These are phyloP conservation scores for Pichia sp. DNA, from an alignment of 1,139 yeast genomes.

Conservation along the genomic window DNA sequence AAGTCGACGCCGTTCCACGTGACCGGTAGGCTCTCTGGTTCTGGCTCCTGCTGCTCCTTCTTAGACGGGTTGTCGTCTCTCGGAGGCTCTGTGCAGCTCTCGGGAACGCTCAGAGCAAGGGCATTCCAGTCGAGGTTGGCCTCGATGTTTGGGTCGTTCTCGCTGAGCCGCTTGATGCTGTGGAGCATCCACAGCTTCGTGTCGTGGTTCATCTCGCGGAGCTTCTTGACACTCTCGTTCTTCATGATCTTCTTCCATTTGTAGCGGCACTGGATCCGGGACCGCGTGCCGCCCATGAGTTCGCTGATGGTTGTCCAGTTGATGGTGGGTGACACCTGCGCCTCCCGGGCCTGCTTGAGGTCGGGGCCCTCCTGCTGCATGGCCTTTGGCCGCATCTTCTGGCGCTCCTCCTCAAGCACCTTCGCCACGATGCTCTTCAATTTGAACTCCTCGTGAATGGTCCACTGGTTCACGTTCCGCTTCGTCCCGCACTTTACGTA, in stretches of 20 bases:
- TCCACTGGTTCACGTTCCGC: slow-evolving; percentile 77
- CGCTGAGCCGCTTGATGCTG: slow-evolving; percentile 39
- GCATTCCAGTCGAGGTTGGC: slow-evolving; percentile 63
- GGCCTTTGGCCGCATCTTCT: not conserved
- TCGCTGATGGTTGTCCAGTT: slow-evolving; percentile 94
- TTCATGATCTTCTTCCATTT: slow-evolving; percentile 83
- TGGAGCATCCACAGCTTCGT: slow-evolving; percentile 58
- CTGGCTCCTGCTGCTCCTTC: not conserved
- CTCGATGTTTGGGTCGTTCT: slow-evolving; percentile 12
- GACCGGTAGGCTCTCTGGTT: not conserved
- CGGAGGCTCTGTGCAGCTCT: too few species aligned
- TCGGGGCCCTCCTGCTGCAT: not conserved
- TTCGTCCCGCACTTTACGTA: slow-evolving; percentile 84
- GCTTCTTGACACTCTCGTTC: slow-evolving; percentile 51
- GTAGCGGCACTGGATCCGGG: slow-evolving; percentile 90
- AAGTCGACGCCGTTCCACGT: slow-evolving; percentile 47
- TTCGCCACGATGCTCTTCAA: slow-evolving; percentile 54
- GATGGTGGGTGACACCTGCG: slow-evolving; percentile 37
- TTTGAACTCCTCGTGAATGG: slow-evolving; percentile 61
- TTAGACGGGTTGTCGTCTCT: not conserved
- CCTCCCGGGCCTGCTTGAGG: slow-evolving; percentile 6
- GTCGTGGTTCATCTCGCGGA: slow-evolving; percentile 45
- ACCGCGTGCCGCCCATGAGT: slow-evolving; percentile 79
- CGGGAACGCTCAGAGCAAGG: slow-evolving; percentile 42
- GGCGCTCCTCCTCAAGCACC: slow-evolving; percentile 32